Percentiles rank a stretch among this genome's conserved stretches.
phyloP scores from a whole-genome alignment of 257 asterid species.

The Solanum sitiens region DNA sequence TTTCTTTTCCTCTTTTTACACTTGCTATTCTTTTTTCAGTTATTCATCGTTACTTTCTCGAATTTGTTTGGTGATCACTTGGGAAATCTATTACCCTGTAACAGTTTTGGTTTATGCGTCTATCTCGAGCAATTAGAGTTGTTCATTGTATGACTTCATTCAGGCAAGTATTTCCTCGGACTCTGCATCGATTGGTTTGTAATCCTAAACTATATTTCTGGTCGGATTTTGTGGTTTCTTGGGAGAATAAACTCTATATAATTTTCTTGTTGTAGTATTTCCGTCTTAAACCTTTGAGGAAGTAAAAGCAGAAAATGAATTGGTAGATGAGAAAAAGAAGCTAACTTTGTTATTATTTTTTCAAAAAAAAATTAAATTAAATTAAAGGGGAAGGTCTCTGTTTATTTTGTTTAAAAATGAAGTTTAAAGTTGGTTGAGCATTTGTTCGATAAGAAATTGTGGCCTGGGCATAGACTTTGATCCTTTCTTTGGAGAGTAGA shows the following conservation, averaged over 20 bases:
- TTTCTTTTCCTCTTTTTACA: neutral
- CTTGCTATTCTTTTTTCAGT: neutral
- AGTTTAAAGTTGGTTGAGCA: neutral
- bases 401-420: neutral
- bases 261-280: neutral
- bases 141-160: constrained; percentile 94
- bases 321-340: neutral
- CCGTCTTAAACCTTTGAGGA: neutral
- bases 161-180: constrained; percentile 45
- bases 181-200: neutral
- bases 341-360: no score
- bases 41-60: neutral
- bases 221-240: neutral
- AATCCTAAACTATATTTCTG: neutral
- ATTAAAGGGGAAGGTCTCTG: neutral
- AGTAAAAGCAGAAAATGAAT: neutral
- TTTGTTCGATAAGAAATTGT: neutral
- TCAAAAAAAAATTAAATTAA: no score
- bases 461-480: neutral
- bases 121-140: constrained; percentile 89
- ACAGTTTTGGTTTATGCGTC: constrained; percentile 65
- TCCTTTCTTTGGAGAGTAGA: neutral
- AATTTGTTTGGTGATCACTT: neutral
- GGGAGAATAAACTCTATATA: neutral
- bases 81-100: neutral